Evolutionary conservation across 164 flowering plant genomes (phyloP).

Genomic region (Dillenia turbinata): DNA sequence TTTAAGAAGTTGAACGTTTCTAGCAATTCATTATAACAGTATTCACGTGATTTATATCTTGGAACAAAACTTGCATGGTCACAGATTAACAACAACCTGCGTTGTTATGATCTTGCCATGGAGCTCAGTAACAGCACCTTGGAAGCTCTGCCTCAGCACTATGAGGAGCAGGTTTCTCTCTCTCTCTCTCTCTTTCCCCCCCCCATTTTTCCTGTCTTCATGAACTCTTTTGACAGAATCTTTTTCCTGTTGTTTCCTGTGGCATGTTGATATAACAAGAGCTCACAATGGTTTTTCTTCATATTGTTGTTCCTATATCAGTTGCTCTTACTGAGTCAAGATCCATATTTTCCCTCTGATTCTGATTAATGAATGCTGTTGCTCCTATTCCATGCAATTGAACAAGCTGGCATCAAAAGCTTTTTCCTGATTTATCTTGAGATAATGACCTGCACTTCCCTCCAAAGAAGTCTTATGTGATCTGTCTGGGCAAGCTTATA

Average conservation of each 20-base stretch:
- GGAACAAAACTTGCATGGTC: slow-evolving; percentile 4
- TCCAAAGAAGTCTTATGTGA: no score
- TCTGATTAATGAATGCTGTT: no score
- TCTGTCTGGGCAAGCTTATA: no score
- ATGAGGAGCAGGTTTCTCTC: slow-evolving; percentile 76
- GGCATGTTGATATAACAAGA: not conserved
- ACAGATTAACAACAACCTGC: slow-evolving; percentile 94
- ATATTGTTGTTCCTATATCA: no score
- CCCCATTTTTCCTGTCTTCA: not conserved
- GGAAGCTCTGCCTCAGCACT: slow-evolving; percentile 91
- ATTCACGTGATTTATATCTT: not conserved
- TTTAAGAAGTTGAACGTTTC: slow-evolving; percentile 2
- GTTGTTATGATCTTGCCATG: slow-evolving; percentile 96
- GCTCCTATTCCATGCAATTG: no score
- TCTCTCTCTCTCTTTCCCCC: not conserved
- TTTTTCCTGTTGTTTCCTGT: not conserved
- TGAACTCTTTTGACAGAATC: not conserved
- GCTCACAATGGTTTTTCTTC: no score
- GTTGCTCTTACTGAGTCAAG: no score
- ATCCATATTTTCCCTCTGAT: no score
- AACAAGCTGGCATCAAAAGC: no score
- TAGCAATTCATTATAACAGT: not conserved
- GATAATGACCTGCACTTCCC: no score
- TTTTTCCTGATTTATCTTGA: no score
- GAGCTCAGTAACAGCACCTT: slow-evolving; percentile 84